Evolutionary conservation across 2,329 filamentous ascomycete species (phyloP), one percentile per base, ranked within the genome.

Genomic region (Aureobasidium namibiae): DNA sequence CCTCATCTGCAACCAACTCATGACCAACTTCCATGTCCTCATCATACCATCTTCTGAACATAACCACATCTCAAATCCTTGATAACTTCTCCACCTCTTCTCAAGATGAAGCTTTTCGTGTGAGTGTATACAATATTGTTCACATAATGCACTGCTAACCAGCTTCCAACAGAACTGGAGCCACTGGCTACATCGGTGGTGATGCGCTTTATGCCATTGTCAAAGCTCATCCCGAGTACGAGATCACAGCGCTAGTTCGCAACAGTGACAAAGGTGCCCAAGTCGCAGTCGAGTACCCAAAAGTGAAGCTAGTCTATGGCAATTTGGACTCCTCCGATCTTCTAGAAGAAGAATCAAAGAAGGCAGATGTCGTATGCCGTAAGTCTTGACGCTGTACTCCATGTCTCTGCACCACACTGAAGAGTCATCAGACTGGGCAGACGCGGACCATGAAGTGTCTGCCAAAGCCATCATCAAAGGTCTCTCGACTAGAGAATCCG

Each of bases 341-440:
- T 1, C 63, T 83, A 1, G 70, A 76, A 34, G 65, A 75, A 29
- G 78, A 80, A 62, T 75, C 76, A n/a, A 68, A 72, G 0, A 73
- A 74, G 52, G 78, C 79, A 4, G 77, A 82, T 65, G 76, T 83
- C 50, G 79, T 83, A 3, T 64, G 82, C 1, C 73, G 69, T 72
- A 61, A 56, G 69, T 64, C 33, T 16, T 39, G 14, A 23, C 26
- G 18, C 24, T 38, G 21, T 13, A 10, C 16, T n/a, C 14, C 26
- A 9, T 26, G 39, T 11, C 3, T 10, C 16, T n/a, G n/a, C 16
- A 1, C 3, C n/a, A 38, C 4, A 11, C 24, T 39, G 34, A 53
- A 33, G 10, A 8, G 5, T 26, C 23, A 31, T 31, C 73, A 62
- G 77, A 81, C 61, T 73, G 75, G 21, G 72, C 72, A 13, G 68